Conservation (phyloP, 2,329 filamentous ascomycete species). For the Colletotrichum sp. region DNA sequence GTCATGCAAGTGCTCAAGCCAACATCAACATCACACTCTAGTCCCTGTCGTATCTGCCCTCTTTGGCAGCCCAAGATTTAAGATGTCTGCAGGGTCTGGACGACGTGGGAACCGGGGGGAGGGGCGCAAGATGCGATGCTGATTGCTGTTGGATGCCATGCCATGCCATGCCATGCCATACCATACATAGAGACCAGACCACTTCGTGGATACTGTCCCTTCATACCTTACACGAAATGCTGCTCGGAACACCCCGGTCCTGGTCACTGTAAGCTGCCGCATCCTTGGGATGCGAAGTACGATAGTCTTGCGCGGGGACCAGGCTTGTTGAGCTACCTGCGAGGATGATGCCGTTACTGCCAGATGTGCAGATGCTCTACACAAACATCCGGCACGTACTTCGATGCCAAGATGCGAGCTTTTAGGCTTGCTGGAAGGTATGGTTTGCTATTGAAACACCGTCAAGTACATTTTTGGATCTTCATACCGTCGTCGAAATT, state of each 20-base stretch:
- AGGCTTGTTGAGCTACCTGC: background rate
- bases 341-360: background rate
- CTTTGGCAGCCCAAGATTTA: constrained; percentile 17
- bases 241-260: background rate
- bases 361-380: background rate
- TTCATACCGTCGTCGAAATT: background rate
- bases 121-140: background rate
- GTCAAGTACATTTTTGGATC: background rate
- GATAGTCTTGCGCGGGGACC: background rate
- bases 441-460: background rate
- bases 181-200: background rate
- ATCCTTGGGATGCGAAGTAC: background rate
- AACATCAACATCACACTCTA: constrained; percentile 16
- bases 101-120: constrained; percentile 8
- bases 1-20: constrained; percentile 24
- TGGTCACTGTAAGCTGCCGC: background rate
- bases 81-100: constrained; percentile 23
- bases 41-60: constrained; percentile 12
- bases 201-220: constrained; percentile 1
- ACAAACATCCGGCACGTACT: background rate
- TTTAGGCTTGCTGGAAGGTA: background rate
- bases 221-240: background rate
- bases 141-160: constrained; percentile 5
- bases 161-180: background rate
- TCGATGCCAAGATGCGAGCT: background rate